phyloP scores from a whole-genome alignment of 306 rosid genomes.

The Abrus precatorius region DNA sequence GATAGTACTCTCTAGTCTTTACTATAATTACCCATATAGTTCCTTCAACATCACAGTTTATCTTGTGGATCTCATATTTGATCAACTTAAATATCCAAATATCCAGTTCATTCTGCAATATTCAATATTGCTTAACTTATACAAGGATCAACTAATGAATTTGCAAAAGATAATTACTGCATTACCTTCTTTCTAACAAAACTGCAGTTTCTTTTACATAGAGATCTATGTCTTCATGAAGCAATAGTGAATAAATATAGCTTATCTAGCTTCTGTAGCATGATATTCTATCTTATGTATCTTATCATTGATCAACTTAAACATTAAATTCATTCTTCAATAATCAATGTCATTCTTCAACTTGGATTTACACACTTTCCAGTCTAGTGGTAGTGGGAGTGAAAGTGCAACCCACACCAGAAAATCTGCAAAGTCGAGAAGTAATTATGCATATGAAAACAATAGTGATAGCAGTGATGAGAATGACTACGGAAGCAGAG shows the following conservation, averaged over 20 bases:
- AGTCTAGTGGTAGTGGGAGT: constrained; percentile 78
- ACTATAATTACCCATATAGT: constrained; percentile 22
- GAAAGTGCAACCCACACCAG: constrained; percentile 66
- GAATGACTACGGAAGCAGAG: constrained; percentile 64
- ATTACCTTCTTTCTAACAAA: constrained; percentile 36
- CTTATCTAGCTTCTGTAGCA: constrained; percentile 37
- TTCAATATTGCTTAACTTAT: constrained; percentile 36
- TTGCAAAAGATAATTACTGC: constrained; percentile 24
- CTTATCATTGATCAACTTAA: constrained; percentile 38
- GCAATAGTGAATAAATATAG: constrained; percentile 35
- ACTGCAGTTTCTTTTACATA: constrained; percentile 32
- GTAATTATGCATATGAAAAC: constrained; percentile 60
- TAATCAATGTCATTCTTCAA: constrained; percentile 45
- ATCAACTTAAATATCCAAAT: constrained; percentile 36
- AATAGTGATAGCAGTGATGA: constrained; percentile 68
- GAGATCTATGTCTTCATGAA: constrained; percentile 31
- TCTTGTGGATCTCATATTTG: constrained; percentile 37
- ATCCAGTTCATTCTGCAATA: constrained; percentile 33
- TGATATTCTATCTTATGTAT: constrained; percentile 43
- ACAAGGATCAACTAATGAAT: constrained; percentile 19
- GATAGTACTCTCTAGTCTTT: not conserved
- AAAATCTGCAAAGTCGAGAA: constrained; percentile 58
- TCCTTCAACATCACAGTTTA: constrained; percentile 29
- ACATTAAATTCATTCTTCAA: constrained; percentile 37
- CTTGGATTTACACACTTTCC: constrained; percentile 48